Conservation (phyloP, 495 filamentous ascomycete genomes). For the Penicillium paxilli region DNA sequence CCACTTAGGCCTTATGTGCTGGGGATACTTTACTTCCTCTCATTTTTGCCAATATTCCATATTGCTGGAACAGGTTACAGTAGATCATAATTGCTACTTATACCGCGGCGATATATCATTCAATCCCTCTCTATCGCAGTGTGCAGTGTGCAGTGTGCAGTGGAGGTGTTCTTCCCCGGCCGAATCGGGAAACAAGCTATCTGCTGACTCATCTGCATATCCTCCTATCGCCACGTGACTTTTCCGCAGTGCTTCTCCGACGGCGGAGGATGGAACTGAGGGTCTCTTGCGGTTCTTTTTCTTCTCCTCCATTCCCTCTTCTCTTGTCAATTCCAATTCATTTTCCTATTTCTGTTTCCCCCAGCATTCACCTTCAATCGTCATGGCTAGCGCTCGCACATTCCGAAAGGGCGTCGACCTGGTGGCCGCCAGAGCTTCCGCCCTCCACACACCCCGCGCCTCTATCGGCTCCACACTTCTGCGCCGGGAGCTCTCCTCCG, state of each 20-base stretch:
- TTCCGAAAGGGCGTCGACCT: constrained; percentile 35
- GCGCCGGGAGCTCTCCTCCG: constrained; percentile 34
- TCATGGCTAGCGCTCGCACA: constrained; percentile 37
- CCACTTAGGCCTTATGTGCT: no score
- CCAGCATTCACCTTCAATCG: constrained; percentile 24
- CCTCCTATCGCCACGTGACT: constrained; percentile 45
- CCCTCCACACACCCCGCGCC: constrained; percentile 29
- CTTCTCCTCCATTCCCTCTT: constrained; percentile 13
- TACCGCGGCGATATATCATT: no score
- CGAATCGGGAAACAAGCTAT: constrained; percentile 19
- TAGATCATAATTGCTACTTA: no score
- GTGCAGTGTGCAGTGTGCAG: no score
- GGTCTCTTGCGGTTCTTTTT: constrained; percentile 11
- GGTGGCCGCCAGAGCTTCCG: constrained; percentile 30
- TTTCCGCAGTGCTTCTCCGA: constrained; percentile 39
- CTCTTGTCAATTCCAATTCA: constrained; percentile 21
- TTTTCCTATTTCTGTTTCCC: no score
- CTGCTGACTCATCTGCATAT: constrained; percentile 11
- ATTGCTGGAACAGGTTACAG: no score
- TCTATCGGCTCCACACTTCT: constrained; percentile 40
- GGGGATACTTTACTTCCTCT: no score
- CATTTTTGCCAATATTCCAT: no score
- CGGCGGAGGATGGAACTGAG: constrained; percentile 16
- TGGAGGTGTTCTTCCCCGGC: not conserved
- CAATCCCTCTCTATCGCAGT: no score